Conservation (phyloP, 257 asterid genomes). For the Verbena officinalis region DNA sequence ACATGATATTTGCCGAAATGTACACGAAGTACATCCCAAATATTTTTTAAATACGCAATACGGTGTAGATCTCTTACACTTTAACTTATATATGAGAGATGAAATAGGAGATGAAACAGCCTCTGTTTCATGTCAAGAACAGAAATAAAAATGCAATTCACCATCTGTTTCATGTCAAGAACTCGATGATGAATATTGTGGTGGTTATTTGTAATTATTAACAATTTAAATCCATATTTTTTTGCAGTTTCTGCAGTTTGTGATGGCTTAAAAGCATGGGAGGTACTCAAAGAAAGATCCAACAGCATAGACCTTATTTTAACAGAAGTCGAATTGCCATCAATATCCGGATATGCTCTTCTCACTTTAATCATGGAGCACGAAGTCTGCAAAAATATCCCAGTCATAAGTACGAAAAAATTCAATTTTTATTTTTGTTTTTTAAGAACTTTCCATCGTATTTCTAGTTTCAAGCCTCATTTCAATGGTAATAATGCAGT, state of each 20-base stretch:
- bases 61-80: background rate
- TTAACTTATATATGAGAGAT: no score
- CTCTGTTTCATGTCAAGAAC: background rate
- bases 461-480: background rate
- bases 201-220: background rate
- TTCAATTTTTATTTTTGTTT: background rate
- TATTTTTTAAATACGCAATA: no score
- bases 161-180: background rate
- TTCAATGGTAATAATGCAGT: constrained; percentile 50
- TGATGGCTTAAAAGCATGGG: constrained; percentile 98
- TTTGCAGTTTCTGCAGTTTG: constrained; percentile 82
- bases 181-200: background rate
- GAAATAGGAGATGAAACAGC: background rate
- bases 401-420: constrained; percentile 80
- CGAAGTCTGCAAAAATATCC: constrained; percentile 86
- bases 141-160: background rate
- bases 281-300: constrained; percentile 67
- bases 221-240: constrained; percentile 15
- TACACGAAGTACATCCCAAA: no score
- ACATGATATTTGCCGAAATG: no score
- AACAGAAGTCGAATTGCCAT: constrained; percentile 91
- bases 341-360: constrained; percentile 97
- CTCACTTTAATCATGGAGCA: constrained; percentile 92
- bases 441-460: background rate
- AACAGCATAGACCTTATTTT: constrained; percentile 74